These are phyloP conservation scores for Cutaneotrichosporon sp. DNA, from an alignment of 1,284 basidiomycete species.

Conservation along the genomic window DNA sequence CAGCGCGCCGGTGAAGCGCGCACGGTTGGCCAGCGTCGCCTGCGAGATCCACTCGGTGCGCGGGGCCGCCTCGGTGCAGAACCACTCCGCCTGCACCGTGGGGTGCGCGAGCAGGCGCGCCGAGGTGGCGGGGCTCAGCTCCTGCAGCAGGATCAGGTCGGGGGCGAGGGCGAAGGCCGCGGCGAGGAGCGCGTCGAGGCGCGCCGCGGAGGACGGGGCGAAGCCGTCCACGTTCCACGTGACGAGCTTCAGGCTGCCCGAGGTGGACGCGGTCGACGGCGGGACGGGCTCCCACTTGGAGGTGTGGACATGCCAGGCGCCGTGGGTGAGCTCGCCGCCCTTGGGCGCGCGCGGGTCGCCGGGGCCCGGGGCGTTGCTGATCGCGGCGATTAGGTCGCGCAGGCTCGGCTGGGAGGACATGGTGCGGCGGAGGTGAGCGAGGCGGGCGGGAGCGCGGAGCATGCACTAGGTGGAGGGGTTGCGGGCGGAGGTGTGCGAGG, in stretches of 20 bases:
- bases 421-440: not conserved
- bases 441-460: not conserved
- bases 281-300: slow-evolving; percentile 2
- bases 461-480: not conserved
- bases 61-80: not conserved
- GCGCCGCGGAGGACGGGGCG: not conserved
- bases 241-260: not conserved
- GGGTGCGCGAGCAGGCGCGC: not conserved
- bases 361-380: slow-evolving; percentile 3
- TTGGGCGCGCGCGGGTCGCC: not conserved
- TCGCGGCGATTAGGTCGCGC: not conserved
- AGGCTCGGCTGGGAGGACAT: slow-evolving; percentile 1
- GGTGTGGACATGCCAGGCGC: not conserved
- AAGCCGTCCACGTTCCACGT: slow-evolving; percentile 15
- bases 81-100: not conserved
- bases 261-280: not conserved
- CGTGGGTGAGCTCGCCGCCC: not conserved
- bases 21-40: not conserved
- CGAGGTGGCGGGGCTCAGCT: not conserved
- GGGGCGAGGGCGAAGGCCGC: not conserved
- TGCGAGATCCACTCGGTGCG: not conserved
- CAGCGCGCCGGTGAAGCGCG: not conserved
- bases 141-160: slow-evolving; percentile 11
- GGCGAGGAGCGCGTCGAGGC: not conserved
- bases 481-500: too few species aligned